phyloP scores from a whole-genome alignment of 2,329 filamentous ascomycete genomes.

The Trichoderma brevicompactum region DNA sequence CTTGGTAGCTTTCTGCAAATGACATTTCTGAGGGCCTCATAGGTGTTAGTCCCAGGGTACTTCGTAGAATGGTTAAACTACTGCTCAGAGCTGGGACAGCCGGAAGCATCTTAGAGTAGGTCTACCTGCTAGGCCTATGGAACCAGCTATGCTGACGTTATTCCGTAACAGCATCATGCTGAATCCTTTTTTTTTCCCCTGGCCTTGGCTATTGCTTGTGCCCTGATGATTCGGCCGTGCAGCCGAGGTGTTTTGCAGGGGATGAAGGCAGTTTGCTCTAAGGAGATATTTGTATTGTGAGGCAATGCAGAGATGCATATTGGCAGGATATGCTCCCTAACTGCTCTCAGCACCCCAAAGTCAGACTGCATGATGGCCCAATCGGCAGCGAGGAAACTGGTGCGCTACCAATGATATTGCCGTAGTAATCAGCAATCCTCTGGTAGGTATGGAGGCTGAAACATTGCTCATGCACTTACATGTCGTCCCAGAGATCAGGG shows the following conservation, averaged over 20 bases:
- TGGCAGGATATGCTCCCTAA: no score
- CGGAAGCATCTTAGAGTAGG: background rate
- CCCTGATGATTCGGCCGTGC: no score
- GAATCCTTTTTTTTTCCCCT: no score
- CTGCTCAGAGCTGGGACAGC: background rate
- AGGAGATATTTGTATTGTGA: no score
- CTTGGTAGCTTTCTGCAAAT: no score
- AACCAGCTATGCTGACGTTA: no score
- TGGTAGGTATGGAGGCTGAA: constrained; percentile 16
- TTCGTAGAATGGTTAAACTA: background rate
- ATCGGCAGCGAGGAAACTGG: background rate
- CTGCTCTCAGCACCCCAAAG: background rate
- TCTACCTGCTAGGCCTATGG: no score
- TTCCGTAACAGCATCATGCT: no score
- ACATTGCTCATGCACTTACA: constrained; percentile 11
- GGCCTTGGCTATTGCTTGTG: no score
- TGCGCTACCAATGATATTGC: background rate
- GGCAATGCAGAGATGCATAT: no score
- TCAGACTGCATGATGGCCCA: background rate
- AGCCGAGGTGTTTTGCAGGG: no score
- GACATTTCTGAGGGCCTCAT: background rate
- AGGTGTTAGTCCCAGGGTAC: background rate
- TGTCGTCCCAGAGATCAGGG: background rate
- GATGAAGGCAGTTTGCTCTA: background rate
- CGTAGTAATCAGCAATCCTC: background rate